Conservation (phyloP, 2,329 filamentous ascomycete genomes). For the Fusarium newnesense region DNA sequence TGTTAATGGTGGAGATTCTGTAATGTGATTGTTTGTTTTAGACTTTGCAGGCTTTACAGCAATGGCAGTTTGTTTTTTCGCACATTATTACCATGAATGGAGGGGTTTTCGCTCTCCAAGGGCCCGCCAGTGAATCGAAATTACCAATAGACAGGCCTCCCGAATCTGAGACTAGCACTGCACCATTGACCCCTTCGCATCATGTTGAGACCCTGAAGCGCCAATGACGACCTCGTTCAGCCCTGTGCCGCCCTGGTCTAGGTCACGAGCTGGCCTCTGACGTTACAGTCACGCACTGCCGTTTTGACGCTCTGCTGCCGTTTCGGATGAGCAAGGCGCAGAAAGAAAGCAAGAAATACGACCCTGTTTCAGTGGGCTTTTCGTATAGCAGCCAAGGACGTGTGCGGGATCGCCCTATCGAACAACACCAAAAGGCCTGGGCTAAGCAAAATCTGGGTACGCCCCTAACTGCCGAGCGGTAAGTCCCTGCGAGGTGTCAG, state of each 20-base stretch:
- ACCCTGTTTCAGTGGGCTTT: constrained; percentile 12
- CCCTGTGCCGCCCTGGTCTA: constrained; percentile 20
- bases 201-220: neutral
- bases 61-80: neutral
- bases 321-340: constrained; percentile 11
- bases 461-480: constrained; percentile 39
- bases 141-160: neutral
- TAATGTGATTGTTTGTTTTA: neutral
- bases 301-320: constrained; percentile 17
- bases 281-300: constrained; percentile 21
- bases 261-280: constrained; percentile 2
- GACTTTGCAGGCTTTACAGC: neutral
- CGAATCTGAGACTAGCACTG: constrained; percentile 5
- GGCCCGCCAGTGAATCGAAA: constrained; percentile 11
- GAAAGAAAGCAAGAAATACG: constrained; percentile 1
- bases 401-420: constrained; percentile 12
- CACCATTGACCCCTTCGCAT: constrained; percentile 6
- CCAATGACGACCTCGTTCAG: constrained; percentile 25
- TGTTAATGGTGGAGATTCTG: constrained; percentile 8
- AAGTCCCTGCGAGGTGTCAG: constrained; percentile 36
- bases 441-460: constrained; percentile 2
- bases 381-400: constrained; percentile 18
- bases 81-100: neutral
- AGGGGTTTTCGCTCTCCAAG: neutral
- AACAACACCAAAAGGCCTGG: neutral